Conservation (phyloP, 2,329 filamentous ascomycete species). For the Stachybotrys echinatus region DNA sequence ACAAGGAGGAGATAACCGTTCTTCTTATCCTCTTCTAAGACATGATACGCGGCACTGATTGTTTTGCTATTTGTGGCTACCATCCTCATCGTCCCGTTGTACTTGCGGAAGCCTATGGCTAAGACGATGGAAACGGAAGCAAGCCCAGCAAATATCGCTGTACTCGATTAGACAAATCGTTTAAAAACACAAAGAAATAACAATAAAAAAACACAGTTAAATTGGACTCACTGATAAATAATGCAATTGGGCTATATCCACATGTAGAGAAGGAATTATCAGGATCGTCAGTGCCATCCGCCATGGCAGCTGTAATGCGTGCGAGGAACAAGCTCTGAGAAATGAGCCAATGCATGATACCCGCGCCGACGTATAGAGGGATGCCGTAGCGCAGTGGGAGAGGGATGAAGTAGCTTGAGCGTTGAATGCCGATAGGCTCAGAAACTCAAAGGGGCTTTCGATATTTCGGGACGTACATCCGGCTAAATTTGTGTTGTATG, state of each 20-base stretch:
- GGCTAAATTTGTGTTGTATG: slow-evolving; percentile 38
- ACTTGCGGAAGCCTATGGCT: slow-evolving; percentile 15
- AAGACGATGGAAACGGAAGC: slow-evolving; percentile 10
- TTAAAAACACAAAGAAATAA: no score
- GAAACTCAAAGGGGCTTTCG: slow-evolving; percentile 37
- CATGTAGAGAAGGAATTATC: slow-evolving; percentile 22
- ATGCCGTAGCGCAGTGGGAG: slow-evolving; percentile 39
- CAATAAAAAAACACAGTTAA: background rate
- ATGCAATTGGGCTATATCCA: slow-evolving; percentile 21
- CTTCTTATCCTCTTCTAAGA: background rate
- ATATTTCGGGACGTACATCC: slow-evolving; percentile 18
- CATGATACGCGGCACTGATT: slow-evolving; percentile 3
- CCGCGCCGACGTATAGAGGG: slow-evolving; percentile 26
- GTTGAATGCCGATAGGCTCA: slow-evolving; percentile 30
- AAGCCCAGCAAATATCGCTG: slow-evolving; percentile 9
- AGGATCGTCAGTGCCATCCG: slow-evolving; percentile 13
- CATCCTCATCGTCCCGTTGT: slow-evolving; percentile 24
- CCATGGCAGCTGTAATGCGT: slow-evolving; percentile 21
- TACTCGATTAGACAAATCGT: no score
- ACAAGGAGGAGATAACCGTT: slow-evolving; percentile 1
- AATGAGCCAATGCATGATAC: slow-evolving; percentile 41
- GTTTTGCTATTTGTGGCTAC: slow-evolving; percentile 3
- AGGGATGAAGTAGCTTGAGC: slow-evolving; percentile 36
- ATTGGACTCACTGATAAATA: slow-evolving; percentile 11
- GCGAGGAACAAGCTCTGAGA: slow-evolving; percentile 41